These are phyloP conservation scores for Vanrija sp. DNA, from an alignment of 1,284 basidiomycete species.

Conservation along the genomic window DNA sequence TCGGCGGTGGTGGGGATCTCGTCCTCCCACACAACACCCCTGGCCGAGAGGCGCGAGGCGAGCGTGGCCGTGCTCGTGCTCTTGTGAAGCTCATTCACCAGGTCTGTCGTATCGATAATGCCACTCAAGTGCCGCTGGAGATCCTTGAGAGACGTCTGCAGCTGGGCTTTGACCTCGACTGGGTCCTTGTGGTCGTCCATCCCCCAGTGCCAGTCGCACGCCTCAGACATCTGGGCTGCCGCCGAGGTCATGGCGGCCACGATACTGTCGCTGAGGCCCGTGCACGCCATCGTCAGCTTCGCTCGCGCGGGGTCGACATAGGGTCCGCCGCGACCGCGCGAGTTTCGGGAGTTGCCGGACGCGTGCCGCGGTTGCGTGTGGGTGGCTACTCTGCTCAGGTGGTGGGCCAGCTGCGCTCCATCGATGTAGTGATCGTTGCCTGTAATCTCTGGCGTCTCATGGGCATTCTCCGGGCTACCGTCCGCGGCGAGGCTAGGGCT, in stretches of 20 bases:
- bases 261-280: constrained; percentile 8
- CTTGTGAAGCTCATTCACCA: background rate
- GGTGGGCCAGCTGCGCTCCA: constrained; percentile 1
- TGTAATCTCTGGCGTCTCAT: too few species aligned
- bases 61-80: background rate
- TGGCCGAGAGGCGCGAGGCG: background rate
- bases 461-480: too few species aligned
- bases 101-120: constrained; percentile 11
- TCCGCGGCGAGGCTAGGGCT: too few species aligned
- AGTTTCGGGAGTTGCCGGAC: background rate
- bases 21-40: constrained; percentile 15
- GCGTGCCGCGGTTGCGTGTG: background rate
- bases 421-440: too few species aligned
- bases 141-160: constrained; percentile 2
- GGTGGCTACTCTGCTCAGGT: constrained; percentile 10
- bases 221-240: background rate
- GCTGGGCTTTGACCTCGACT: background rate
- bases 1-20: constrained; percentile 9
- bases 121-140: constrained; percentile 14
- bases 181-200: background rate
- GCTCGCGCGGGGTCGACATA: background rate
- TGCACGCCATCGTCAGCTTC: constrained; percentile 6
- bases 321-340: too few species aligned
- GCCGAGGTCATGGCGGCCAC: constrained; percentile 4
- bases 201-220: constrained; percentile 14